These are phyloP conservation scores for Xerocomellus chrysenteron DNA, from an alignment of 768 basidiomycete species.

Conservation along the genomic window DNA sequence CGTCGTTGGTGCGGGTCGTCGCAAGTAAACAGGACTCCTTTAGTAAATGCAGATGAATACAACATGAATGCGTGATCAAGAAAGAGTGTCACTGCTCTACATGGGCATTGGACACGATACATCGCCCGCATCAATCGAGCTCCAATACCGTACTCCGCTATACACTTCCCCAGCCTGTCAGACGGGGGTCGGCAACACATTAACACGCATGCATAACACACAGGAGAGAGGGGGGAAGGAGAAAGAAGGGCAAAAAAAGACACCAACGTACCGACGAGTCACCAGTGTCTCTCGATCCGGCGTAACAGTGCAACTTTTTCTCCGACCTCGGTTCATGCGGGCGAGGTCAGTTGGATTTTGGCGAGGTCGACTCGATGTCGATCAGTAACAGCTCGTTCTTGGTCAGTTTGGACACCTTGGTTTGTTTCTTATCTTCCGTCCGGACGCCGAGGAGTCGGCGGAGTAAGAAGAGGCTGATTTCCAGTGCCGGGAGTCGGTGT, in stretches of 20 bases:
- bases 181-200: background rate
- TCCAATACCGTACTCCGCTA: conserved; percentile 83
- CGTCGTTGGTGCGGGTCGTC: background rate
- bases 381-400: conserved; percentile 93
- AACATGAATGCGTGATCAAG: background rate
- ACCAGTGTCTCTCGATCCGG: conserved; percentile 98
- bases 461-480: conserved; percentile 92
- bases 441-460: conserved; percentile 96
- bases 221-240: background rate
- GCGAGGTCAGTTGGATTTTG: conserved; percentile 90
- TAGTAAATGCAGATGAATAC: background rate
- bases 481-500: conserved; percentile 58
- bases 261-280: conserved; percentile 76
- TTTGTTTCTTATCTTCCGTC: conserved; percentile 98
- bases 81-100: background rate
- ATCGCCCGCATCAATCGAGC: conserved; percentile 50
- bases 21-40: background rate
- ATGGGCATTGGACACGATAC: background rate
- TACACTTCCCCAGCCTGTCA: conserved; percentile 70
- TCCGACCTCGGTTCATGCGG: conserved; percentile 93
- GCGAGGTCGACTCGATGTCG: conserved; percentile 98
- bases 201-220: background rate
- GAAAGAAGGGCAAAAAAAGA: background rate
- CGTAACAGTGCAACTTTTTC: conserved; percentile 97
- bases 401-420: conserved; percentile 87